Evolutionary conservation across 2,329 filamentous ascomycete species (phyloP).

Genomic region (Epichloe glyceriae): DNA sequence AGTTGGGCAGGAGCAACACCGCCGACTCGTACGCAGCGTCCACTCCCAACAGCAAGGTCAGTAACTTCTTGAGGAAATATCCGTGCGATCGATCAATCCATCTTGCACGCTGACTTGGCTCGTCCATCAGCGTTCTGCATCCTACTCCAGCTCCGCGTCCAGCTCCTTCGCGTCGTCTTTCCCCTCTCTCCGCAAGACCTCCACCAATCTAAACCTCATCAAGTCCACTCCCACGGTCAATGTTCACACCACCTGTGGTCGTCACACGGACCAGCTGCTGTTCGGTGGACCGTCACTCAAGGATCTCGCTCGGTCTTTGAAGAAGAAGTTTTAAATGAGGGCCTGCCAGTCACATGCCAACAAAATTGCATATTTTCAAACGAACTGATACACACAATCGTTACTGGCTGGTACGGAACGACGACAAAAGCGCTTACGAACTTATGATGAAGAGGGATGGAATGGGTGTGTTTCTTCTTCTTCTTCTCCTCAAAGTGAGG

Average conservation of each 20-base stretch:
- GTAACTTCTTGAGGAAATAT: not conserved
- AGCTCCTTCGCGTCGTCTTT: constrained; percentile 11
- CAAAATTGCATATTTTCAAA: constrained; percentile 4
- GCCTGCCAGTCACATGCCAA: not conserved
- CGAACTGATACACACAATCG: constrained; percentile 5
- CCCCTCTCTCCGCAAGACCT: constrained; percentile 17
- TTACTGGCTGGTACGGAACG: constrained; percentile 17
- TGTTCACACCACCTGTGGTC: constrained; percentile 40
- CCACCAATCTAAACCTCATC: constrained; percentile 20
- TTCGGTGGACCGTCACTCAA: constrained; percentile 35
- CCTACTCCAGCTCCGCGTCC: constrained; percentile 18
- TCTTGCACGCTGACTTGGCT: constrained; percentile 9
- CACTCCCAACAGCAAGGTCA: constrained; percentile 13
- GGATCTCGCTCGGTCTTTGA: constrained; percentile 29
- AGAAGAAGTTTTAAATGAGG: constrained; percentile 15
- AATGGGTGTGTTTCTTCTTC: not conserved
- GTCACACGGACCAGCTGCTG: constrained; percentile 40
- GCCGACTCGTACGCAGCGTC: constrained; percentile 12
- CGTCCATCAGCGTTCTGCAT: constrained; percentile 14
- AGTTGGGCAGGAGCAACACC: constrained; percentile 10
- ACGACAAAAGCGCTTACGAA: constrained; percentile 6
- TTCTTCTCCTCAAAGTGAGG: not conserved
- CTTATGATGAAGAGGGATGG: constrained; percentile 1
- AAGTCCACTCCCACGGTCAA: constrained; percentile 32
- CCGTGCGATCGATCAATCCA: too few relatives aligned